Evolutionary conservation across 2,329 filamentous ascomycete genomes (phyloP), one percentile per base, ranked within the genome.

Genomic region (Lomentospora prolificans): DNA sequence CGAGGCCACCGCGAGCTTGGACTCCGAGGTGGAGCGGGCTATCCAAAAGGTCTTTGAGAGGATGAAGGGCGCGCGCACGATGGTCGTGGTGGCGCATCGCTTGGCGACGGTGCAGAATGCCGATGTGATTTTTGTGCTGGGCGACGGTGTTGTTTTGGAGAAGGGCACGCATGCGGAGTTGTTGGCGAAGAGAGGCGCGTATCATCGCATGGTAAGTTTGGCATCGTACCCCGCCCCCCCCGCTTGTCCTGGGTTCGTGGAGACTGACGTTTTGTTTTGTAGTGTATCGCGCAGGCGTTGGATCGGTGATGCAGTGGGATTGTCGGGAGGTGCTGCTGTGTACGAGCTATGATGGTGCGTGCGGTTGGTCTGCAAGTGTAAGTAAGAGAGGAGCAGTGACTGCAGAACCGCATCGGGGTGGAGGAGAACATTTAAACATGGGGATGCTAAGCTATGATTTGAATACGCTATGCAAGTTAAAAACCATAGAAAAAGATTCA

Each of bases 1-100:
- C 61, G 85, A 89, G 69, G 81, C 83, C 2, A 89, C 85, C 0
- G 81, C 77, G 14, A 81, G 80, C 5, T 70, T 89, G 1, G 85
- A 87, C 61, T 73, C 75, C 0, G 77, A 79, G 61, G 80, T 75
- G 24, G 80, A 82, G 4, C 69, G 69, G 6, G 63, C 79, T 3
- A 75, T 89, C 6, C 74, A 82, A 33, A 69, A 70, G 3, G 64
- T 79, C 2, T 75, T 89, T 5, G 74, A 82, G 25, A 70, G 64
- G 57, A 71, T 70, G 0, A 59, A 58, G 22, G 48, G 46, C 2
- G 69, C 50, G 58, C 65, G 68, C 3, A 74, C 72, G 2, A 69
- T 73, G 30, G 66, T 75, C 54, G 69, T 68, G 10, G 68, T 75
- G 25, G 71, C 71, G 10, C 73, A 75, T 61, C 63, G 73, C 3